Evolutionary conservation across 768 basidiomycete species (phyloP).

Genomic region (Mrakia hoshinonis): DNA sequence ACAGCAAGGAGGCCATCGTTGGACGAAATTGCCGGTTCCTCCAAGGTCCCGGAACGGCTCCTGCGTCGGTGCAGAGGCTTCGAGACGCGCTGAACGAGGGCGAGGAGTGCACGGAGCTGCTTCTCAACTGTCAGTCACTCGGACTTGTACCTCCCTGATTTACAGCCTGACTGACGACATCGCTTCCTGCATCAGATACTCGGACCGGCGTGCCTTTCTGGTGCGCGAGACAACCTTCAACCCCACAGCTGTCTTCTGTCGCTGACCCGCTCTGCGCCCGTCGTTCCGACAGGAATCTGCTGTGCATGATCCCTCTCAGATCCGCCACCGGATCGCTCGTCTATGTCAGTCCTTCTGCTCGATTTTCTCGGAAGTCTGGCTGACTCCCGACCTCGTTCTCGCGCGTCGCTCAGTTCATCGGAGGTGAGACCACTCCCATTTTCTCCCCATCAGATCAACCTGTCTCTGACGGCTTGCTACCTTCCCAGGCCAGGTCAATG

Average conservation of each 20-base stretch:
- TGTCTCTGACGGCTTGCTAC: not conserved
- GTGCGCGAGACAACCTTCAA: not conserved
- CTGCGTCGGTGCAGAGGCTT: constrained; percentile 10
- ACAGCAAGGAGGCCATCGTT: constrained; percentile 2
- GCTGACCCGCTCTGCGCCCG: too few relatives aligned
- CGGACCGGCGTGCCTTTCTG: not conserved
- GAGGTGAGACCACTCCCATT: too few relatives aligned
- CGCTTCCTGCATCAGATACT: not conserved
- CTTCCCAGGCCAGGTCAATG: constrained; percentile 11
- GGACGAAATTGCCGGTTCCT: constrained; percentile 26
- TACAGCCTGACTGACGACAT: not conserved
- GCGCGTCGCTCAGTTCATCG: not conserved
- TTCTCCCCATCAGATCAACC: not conserved
- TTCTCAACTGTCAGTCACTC: not conserved
- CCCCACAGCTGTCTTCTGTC: not conserved
- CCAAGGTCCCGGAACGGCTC: constrained; percentile 20
- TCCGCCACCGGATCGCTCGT: constrained; percentile 9
- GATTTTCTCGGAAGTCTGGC: too few relatives aligned
- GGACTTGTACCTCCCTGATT: not conserved
- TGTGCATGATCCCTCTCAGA: constrained; percentile 19
- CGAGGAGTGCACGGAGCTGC: constrained; percentile 19
- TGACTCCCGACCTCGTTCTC: too few relatives aligned
- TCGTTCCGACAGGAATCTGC: not conserved
- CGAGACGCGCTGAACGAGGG: constrained; percentile 15
- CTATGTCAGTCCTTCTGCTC: not conserved